Percentiles rank a stretch among this genome's conserved stretches.
Conservation (phyloP, 805 yeast genomes). For the Ogataea parapolymorpha region DNA sequence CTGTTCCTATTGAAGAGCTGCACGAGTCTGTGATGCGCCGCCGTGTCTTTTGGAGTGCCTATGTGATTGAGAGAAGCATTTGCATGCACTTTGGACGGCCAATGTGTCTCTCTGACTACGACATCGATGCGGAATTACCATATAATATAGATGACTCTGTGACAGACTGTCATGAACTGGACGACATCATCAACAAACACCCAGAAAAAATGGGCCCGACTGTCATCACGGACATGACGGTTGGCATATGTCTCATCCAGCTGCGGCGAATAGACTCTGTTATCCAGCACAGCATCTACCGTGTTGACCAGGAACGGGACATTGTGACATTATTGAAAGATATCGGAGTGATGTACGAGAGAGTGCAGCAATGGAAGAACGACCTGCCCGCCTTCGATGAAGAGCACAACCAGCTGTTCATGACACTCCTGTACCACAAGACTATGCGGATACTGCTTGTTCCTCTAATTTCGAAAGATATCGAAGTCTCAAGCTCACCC, state of each 20-base stretch:
- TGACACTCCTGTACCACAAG: constrained; percentile 20
- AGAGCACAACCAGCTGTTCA: constrained; percentile 12
- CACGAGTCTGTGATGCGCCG: constrained; percentile 19
- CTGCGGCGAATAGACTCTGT: constrained; percentile 21
- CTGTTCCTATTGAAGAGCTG: constrained; percentile 12
- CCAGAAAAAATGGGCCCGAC: constrained; percentile 16
- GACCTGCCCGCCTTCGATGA: constrained; percentile 16
- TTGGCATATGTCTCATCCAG: constrained; percentile 12
- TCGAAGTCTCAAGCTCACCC: constrained; percentile 4
- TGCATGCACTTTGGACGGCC: constrained; percentile 49
- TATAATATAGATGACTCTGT: constrained; percentile 22
- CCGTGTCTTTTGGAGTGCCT: constrained; percentile 47
- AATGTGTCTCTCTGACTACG: constrained; percentile 46
- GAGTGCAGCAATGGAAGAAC: constrained; percentile 16
- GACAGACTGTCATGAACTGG: constrained; percentile 15
- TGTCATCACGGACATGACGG: constrained; percentile 18
- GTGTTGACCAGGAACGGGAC: constrained; percentile 18
- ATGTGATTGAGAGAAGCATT: constrained; percentile 46
- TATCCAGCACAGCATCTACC: constrained; percentile 19
- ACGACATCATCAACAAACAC: constrained; percentile 18
- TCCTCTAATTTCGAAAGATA: constrained; percentile 18
- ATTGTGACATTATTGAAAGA: constrained; percentile 10
- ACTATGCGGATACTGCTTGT: constrained; percentile 18
- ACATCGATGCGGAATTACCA: constrained; percentile 45
- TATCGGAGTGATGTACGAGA: constrained; percentile 9